Conservation (phyloP, 352 stramenopile species). For the Pythium monospermum region DNA sequence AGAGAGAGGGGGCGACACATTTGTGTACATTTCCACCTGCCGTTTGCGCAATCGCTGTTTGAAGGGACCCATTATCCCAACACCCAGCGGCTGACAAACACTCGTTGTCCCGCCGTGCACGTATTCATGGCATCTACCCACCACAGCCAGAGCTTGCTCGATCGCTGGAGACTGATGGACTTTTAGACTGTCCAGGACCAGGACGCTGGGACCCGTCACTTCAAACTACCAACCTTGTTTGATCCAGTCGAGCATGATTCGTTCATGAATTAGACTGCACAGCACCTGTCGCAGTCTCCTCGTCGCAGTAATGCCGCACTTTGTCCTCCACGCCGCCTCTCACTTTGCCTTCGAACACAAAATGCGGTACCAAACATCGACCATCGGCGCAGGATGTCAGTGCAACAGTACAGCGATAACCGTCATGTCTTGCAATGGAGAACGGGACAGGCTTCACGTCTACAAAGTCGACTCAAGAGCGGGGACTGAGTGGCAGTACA, state of each 20-base stretch:
- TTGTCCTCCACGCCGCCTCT: constrained; percentile 6
- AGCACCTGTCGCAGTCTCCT: constrained; percentile 2
- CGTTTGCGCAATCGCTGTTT: not conserved
- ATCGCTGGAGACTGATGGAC: constrained; percentile 7
- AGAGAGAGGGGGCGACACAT: too few species aligned
- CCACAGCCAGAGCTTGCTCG: not conserved
- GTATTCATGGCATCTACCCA: constrained; percentile 5
- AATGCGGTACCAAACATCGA: constrained; percentile 10
- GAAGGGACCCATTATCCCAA: constrained; percentile 13
- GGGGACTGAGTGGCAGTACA: not conserved
- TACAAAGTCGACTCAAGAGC: not conserved
- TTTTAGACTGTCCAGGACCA: constrained; percentile 10
- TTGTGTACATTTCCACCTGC: too few species aligned
- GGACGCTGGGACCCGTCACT: constrained; percentile 1
- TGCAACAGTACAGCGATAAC: constrained; percentile 18
- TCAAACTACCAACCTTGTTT: constrained; percentile 8
- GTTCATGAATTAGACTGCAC: constrained; percentile 14
- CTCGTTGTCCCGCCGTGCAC: constrained; percentile 5
- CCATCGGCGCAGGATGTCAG: constrained; percentile 1
- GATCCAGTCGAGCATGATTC: constrained; percentile 18
- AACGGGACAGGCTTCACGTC: not conserved
- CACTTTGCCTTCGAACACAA: constrained; percentile 13
- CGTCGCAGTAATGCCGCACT: constrained; percentile 1
- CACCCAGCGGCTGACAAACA: constrained; percentile 13
- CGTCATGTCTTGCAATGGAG: not conserved